Evolutionary conservation across 768 basidiomycete genomes (phyloP).

Genomic region (Pisolithus orientalis): DNA sequence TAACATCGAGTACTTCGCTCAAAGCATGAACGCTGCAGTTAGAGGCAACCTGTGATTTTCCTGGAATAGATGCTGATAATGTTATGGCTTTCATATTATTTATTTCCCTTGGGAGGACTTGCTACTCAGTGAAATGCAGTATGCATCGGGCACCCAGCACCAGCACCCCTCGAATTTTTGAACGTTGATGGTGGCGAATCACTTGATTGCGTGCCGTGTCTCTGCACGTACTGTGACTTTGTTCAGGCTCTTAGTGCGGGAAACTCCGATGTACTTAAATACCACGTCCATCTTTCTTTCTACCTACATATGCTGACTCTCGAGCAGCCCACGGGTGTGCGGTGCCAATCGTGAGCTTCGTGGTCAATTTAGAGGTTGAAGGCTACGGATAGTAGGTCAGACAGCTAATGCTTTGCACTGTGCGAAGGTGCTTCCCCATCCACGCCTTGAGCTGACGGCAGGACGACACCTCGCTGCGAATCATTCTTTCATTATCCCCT

Average conservation of each 20-base stretch:
- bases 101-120: neutral
- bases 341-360: no score
- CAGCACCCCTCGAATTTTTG: no score
- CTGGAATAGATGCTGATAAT: slow-evolving; percentile 16
- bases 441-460: slow-evolving; percentile 7
- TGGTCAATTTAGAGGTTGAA: no score
- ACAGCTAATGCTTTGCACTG: neutral
- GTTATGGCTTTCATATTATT: slow-evolving; percentile 2
- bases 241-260: no score
- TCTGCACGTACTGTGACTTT: no score
- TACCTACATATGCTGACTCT: no score
- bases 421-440: neutral
- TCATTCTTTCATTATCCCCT: slow-evolving; percentile 1
- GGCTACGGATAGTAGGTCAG: slow-evolving; percentile 1
- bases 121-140: neutral
- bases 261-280: no score
- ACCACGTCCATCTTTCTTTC: no score
- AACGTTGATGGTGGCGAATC: no score
- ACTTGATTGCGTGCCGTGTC: no score
- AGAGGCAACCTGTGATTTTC: slow-evolving; percentile 59
- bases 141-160: slow-evolving; percentile 8
- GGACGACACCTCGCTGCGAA: slow-evolving; percentile 22
- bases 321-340: no score
- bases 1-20: slow-evolving; percentile 89
- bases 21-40: slow-evolving; percentile 79